Base-by-base conservation (phyloP, 2,329 filamentous ascomycete species). In the Didymellaceae sp. region DNA sequence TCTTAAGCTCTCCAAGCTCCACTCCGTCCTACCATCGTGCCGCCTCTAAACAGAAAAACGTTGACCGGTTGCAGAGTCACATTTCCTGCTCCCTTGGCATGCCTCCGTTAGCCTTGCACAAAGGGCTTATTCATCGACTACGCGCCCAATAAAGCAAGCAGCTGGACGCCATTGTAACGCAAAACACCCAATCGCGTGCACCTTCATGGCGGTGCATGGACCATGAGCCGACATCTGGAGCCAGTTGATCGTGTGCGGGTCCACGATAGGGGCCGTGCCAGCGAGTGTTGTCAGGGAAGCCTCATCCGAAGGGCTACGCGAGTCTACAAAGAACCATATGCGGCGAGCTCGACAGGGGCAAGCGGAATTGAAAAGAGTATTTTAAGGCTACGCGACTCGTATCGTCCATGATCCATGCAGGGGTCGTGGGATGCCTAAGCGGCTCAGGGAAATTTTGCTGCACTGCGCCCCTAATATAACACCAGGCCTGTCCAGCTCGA, bases 21-120 rank as follows among this genome's bases (percentile, higher is more conserved):
- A 52, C 53, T 45, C 54, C 51, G 24, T 44, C 26, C 33, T 34
- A 28, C 32, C 13, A 28, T 33, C 13, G 33, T 46, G 32, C 39
- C 49, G 39, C 42, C 45, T 52, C 50, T 49, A 52, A 26, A 51
- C 35, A 37, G 31, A 52, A 57, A 35, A 52, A 40, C 54, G 49
- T 56, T 65, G 59, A 63, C 61, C 59, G 62, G 62, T 63, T 33
- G 45, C 40, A 54, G 45, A 59, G 54, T 55, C 51, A 55, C 46
- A 57, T 59, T 46, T 51, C 47, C 55, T 62, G 51, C 44, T 41
- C 41, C 43, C 54, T 58, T 59, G 46, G 59, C 55, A 43, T 43
- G 24, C 42, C 31, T 33, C 43, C 49, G 48, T 43, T 57, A 61
- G 61, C 60, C 57, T 57, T 58, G 57, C 56, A 47, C 47, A 48